Base-by-base conservation (phyloP, 163 green algal genomes). In the Chlorella variabilis region DNA sequence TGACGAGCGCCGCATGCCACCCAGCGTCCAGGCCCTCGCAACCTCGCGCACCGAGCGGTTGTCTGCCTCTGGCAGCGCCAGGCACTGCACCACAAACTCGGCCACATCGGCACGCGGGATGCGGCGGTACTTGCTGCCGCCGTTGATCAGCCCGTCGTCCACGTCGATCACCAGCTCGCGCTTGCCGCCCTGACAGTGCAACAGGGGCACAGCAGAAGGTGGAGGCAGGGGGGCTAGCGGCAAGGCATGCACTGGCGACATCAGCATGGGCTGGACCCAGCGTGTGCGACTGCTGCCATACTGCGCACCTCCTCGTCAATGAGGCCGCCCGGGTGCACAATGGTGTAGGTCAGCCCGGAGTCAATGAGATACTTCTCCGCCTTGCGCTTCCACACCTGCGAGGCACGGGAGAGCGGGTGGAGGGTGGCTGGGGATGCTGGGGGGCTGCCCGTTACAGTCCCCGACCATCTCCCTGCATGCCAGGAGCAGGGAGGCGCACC, bases 31-130 rank as follows among this genome's bases (percentile, higher is more conserved):
- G n/a, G n/a, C n/a, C n/a, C n/a, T n/a, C n/a, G n/a, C n/a, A n/a
- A n/a, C n/a, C n/a, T n/a, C 2, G 56, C 38, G 29, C 58, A 77
- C 63, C 70, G 38, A 34, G 59, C 75, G 79, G 58, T 84, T 87
- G 29, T 81, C 45, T 4, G 85, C 86, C 21, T 84, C 78, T 3
- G 42, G 6, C 1, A 83, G 33, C 3, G 25, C 27, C 11, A 87
- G 70, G 58, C 62, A 56, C 58, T 90, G 82, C 58, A 91, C 82
- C 27, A 51, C 76, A 56, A 97, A 75, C 84, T 95, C 92, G 3
- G 95, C 95, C 59, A 98, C 95, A 83, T 98, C 95, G 17, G 85
- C 95, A 0, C 95, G 90, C 0, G 95, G 94, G 63, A 98, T 93
- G 58, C 75, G 85, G 15, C 92, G 75, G 56, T 71, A 66, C 39